Evolutionary conservation across 139 green algal species (phyloP).

Genomic region (Dunaliella sp.): DNA sequence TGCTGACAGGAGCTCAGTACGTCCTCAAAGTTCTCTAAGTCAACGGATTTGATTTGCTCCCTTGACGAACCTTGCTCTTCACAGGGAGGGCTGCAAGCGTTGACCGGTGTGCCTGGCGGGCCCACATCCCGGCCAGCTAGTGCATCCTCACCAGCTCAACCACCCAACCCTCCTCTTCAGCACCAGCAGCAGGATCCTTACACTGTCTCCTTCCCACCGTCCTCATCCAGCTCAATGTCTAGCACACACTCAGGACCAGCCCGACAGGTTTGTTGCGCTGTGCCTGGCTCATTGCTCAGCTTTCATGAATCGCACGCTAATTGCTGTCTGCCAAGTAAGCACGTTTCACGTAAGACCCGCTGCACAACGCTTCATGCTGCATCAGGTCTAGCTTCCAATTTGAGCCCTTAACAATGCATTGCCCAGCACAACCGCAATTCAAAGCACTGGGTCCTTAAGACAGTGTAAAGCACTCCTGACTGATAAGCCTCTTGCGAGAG

Average conservation of each 20-base stretch:
- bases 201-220: constrained; percentile 11
- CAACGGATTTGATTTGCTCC: too few relatives aligned
- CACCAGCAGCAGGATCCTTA: neutral
- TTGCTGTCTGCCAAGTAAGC: too few relatives aligned
- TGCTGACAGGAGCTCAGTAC: too few relatives aligned
- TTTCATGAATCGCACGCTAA: neutral
- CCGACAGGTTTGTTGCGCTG: neutral
- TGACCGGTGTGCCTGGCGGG: neutral
- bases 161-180: neutral
- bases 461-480: too few relatives aligned
- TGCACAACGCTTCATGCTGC: too few relatives aligned
- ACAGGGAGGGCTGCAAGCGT: neutral
- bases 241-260: neutral
- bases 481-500: too few relatives aligned
- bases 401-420: too few relatives aligned
- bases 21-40: too few relatives aligned
- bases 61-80: neutral
- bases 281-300: neutral
- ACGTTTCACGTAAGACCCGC: too few relatives aligned
- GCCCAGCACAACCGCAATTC: too few relatives aligned
- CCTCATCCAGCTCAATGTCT: constrained; percentile 1
- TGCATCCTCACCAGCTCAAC: neutral
- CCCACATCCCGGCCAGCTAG: neutral
- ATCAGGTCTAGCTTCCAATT: too few relatives aligned
- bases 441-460: too few relatives aligned